A percentile compares a stretch with the other conserved stretches of the same genome.
Conservation (phyloP, 2,329 filamentous ascomycete genomes). For the Microcera coccophila region DNA sequence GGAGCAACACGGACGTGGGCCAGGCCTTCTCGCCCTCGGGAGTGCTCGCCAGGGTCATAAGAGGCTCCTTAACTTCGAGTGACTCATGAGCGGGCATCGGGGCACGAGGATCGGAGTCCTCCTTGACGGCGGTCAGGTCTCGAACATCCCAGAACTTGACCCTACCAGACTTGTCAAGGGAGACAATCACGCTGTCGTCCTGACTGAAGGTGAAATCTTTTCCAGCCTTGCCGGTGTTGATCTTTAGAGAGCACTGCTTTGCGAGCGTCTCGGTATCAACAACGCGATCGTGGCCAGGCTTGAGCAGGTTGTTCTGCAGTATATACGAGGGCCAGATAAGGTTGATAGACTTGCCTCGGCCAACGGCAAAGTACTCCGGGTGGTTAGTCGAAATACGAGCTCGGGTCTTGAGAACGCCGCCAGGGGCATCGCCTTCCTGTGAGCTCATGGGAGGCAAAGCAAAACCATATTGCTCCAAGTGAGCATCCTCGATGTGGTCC, state of each 20-base stretch:
- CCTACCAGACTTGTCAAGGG: constrained; percentile 91
- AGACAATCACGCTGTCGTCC: constrained; percentile 90
- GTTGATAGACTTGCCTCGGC: constrained; percentile 92
- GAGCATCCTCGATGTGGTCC: constrained; percentile 72
- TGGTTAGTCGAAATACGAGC: constrained; percentile 86
- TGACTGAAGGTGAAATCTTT: constrained; percentile 98
- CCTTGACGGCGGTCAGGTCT: constrained; percentile 59
- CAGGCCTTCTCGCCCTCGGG: constrained; percentile 89
- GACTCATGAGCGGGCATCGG: constrained; percentile 54
- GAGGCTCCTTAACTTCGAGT: constrained; percentile 77
- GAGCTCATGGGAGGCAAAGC: constrained; percentile 81
- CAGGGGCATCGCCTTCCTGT: constrained; percentile 85
- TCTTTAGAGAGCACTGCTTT: constrained; percentile 82
- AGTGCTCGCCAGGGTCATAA: constrained; percentile 83
- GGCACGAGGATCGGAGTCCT: constrained; percentile 47
- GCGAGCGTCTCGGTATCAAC: constrained; percentile 88
- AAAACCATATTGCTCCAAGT: constrained; percentile 81
- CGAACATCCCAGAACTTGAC: constrained; percentile 99
- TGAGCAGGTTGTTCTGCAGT: constrained; percentile 60
- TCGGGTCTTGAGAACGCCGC: constrained; percentile 90
- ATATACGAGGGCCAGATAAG: constrained; percentile 70
- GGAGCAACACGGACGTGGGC: constrained; percentile 91
- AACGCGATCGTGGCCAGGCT: constrained; percentile 59
- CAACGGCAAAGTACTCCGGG: constrained; percentile 91
- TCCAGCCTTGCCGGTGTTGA: constrained; percentile 94